A percentile compares a stretch with the other conserved stretches of the same genome.
These are phyloP conservation scores for Meredithiella fracta DNA, from an alignment of 2,329 filamentous ascomycete genomes.

Conservation along the genomic window DNA sequence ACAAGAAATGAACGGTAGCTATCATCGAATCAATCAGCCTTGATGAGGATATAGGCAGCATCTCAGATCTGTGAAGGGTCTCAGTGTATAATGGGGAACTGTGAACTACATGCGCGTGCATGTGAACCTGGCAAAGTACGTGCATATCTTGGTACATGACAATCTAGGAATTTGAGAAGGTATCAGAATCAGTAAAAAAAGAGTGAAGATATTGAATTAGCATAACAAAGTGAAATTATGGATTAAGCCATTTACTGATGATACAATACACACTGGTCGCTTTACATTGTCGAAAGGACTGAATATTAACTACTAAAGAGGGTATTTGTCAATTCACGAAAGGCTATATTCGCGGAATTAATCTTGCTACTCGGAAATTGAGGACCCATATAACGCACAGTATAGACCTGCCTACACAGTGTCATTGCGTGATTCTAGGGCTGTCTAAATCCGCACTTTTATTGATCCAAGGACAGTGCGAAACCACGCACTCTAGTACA, in stretches of 20 bases:
- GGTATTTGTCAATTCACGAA: too few species aligned
- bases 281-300: not conserved
- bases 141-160: slow-evolving; percentile 1
- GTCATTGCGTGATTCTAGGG: not conserved
- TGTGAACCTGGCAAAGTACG: slow-evolving; percentile 5
- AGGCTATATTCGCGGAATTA: too few species aligned
- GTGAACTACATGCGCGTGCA: slow-evolving; percentile 1
- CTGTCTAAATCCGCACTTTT: not conserved
- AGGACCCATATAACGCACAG: not conserved
- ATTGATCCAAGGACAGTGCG: not conserved
- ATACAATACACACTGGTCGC: too few species aligned
- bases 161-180: not conserved
- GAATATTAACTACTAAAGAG: too few species aligned
- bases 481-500: not conserved
- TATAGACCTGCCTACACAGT: not conserved
- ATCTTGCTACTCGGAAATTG: too few species aligned
- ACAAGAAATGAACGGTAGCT: not conserved
- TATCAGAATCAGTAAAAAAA: not conserved
- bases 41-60: not conserved
- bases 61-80: not conserved
- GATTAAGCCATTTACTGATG: too few species aligned
- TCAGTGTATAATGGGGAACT: not conserved
- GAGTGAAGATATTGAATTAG: not conserved
- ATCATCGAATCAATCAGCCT: not conserved
- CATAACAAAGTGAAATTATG: too few species aligned